Conservation (phyloP, 2,329 filamentous ascomycete genomes). For the Clarireedia monteithiana region DNA sequence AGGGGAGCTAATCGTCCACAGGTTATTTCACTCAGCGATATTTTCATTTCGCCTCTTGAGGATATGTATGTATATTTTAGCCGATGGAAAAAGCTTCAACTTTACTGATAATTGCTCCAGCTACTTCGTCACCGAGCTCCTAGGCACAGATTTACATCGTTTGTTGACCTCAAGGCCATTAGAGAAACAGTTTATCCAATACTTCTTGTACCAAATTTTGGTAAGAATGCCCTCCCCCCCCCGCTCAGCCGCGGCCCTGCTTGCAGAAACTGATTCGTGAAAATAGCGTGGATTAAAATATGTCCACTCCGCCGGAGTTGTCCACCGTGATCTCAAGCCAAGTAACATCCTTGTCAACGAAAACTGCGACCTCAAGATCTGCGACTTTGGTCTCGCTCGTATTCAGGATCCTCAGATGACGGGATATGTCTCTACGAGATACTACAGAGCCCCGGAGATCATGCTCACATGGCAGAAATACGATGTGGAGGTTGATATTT, state of each 20-base stretch:
- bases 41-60: constrained; percentile 98
- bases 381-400: constrained; percentile 93
- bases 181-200: constrained; percentile 99
- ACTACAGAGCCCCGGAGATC: constrained; percentile 97
- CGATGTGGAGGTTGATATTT: constrained; percentile 97
- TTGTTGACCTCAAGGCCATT: constrained; percentile 90
- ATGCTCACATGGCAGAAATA: constrained; percentile 99
- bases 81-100: constrained; percentile 18
- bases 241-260: background rate
- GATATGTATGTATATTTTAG: constrained; percentile 65
- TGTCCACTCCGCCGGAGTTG: constrained; percentile 95
- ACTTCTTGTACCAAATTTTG: constrained; percentile 98
- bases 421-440: constrained; percentile 95
- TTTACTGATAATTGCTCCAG: constrained; percentile 37
- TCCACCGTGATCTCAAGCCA: constrained; percentile 95
- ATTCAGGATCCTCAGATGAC: constrained; percentile 99
- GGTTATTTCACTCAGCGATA: constrained; percentile 98
- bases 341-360: constrained; percentile 99
- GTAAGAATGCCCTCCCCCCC: constrained; percentile 41
- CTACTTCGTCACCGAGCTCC: constrained; percentile 96
- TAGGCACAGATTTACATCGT: constrained; percentile 93
- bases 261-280: constrained; percentile 11
- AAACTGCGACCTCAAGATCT: constrained; percentile 99
- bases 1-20: constrained; percentile 31
- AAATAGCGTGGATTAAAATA: constrained; percentile 91